phyloP scores from a whole-genome alignment of 352 stramenopile genomes.

The Elongisporangium prolatum region DNA sequence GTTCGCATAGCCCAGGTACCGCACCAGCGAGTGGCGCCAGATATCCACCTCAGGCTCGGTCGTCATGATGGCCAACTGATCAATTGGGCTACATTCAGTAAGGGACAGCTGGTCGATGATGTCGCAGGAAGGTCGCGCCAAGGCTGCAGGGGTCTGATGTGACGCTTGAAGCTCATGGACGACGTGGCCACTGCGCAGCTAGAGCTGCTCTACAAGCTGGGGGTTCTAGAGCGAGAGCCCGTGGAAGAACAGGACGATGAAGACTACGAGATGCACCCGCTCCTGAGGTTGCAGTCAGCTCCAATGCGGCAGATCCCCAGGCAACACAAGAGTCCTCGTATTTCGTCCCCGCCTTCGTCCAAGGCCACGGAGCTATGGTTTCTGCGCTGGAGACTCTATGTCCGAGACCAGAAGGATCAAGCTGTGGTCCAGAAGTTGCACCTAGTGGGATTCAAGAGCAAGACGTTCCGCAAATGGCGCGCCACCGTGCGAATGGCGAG shows the following conservation, averaged over 20 bases:
- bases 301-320: too few relatives aligned
- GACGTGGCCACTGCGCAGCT: constrained; percentile 41
- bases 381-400: constrained; percentile 23
- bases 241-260: constrained; percentile 15
- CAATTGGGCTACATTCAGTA: too few relatives aligned
- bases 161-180: constrained; percentile 16
- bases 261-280: too few relatives aligned
- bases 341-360: too few relatives aligned
- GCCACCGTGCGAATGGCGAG: too few relatives aligned
- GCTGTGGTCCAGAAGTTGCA: too few relatives aligned
- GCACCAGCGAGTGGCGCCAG: constrained; percentile 82
- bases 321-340: neutral
- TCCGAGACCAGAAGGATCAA: constrained; percentile 2
- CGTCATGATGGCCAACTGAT: neutral
- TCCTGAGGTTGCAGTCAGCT: too few relatives aligned
- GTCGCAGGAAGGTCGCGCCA: too few relatives aligned
- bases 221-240: constrained; percentile 30
- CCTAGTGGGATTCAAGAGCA: constrained; percentile 2
- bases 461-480: too few relatives aligned
- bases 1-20: constrained; percentile 88
- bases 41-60: constrained; percentile 36
- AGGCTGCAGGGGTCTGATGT: too few relatives aligned
- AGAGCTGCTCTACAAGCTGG: constrained; percentile 40
- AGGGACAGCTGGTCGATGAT: too few relatives aligned
- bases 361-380: constrained; percentile 15